phyloP scores from a whole-genome alignment of 2,329 filamentous ascomycete species.

The Trichoderma sp. region DNA sequence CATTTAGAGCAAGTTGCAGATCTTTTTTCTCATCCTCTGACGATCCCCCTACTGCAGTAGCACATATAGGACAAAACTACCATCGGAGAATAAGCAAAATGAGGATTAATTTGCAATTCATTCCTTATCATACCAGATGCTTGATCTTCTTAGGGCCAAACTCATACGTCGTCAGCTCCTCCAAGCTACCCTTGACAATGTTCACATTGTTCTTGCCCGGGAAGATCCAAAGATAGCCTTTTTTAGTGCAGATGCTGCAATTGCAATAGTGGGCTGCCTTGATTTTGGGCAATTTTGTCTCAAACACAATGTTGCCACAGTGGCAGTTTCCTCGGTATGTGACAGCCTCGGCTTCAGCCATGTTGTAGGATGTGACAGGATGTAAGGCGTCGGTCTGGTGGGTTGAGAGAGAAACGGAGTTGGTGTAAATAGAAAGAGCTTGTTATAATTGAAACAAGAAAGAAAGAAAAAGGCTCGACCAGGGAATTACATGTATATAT shows the following conservation, averaged over 20 bases:
- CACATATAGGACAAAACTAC: constrained; percentile 53
- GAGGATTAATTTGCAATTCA: fast-evolving
- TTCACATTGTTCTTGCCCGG: constrained; percentile 34
- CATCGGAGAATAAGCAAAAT: not conserved
- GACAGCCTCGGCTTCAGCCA: constrained; percentile 25
- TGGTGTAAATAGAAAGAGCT: not conserved
- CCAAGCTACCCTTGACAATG: constrained; percentile 46
- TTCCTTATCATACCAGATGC: constrained; percentile 40
- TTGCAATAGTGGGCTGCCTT: constrained; percentile 57
- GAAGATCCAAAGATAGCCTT: constrained; percentile 42
- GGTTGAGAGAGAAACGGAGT: too few relatives aligned
- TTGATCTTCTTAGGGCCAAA: constrained; percentile 38
- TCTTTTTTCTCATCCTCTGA: not conserved
- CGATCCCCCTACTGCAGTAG: constrained; percentile 40
- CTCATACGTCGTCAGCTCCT: constrained; percentile 41
- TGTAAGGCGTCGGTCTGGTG: not conserved
- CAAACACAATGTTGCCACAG: constrained; percentile 53
- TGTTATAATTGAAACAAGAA: not conserved
- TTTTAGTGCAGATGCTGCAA: constrained; percentile 62
- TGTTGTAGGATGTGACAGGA: not conserved
- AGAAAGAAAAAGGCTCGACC: not conserved
- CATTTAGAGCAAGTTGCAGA: constrained; percentile 19
- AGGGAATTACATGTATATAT: not conserved
- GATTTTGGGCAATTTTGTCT: constrained; percentile 53
- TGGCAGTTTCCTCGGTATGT: constrained; percentile 58